phyloP scores from a whole-genome alignment of 495 filamentous ascomycete species.

The Aspergillus cristatus region DNA sequence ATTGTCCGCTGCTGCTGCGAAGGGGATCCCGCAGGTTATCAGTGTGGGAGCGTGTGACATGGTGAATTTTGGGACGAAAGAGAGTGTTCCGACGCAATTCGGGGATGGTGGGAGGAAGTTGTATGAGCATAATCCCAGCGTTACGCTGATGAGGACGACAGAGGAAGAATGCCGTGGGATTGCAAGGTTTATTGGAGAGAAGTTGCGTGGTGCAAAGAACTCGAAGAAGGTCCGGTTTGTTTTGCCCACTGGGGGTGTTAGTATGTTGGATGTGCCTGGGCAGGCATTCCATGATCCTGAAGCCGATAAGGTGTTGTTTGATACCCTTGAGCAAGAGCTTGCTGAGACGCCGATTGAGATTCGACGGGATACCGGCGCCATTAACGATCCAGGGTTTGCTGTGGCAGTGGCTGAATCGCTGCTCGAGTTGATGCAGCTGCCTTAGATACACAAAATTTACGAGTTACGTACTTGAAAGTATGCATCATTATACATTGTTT shows the following conservation, averaged over 20 bases:
- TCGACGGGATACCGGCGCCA: slow-evolving; percentile 20
- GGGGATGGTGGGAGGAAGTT: slow-evolving; percentile 26
- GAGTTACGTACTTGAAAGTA: too few relatives aligned
- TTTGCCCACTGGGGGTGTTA: slow-evolving; percentile 47
- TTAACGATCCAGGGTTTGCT: slow-evolving; percentile 41
- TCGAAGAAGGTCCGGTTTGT: slow-evolving; percentile 40
- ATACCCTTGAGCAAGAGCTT: slow-evolving; percentile 31
- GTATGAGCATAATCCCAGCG: slow-evolving; percentile 54
- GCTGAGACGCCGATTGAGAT: slow-evolving; percentile 27
- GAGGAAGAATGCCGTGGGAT: slow-evolving; percentile 43
- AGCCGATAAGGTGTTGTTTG: slow-evolving; percentile 39
- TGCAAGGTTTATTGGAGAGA: slow-evolving; percentile 42
- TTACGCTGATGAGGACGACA: slow-evolving; percentile 55
- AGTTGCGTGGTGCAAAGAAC: slow-evolving; percentile 30
- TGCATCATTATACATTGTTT: too few relatives aligned
- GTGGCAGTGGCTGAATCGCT: slow-evolving; percentile 15
- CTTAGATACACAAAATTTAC: not conserved
- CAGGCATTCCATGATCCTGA: slow-evolving; percentile 32
- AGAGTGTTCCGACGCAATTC: slow-evolving; percentile 44
- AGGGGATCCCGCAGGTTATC: slow-evolving; percentile 52
- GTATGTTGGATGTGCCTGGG: slow-evolving; percentile 29
- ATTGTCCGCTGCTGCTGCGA: slow-evolving; percentile 42
- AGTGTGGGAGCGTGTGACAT: slow-evolving; percentile 60
- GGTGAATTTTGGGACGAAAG: slow-evolving; percentile 53
- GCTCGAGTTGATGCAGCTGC: slow-evolving; percentile 7